These are phyloP conservation scores for Arthrinium puccinioides DNA, from an alignment of 2,329 filamentous ascomycete species.

Conservation along the genomic window DNA sequence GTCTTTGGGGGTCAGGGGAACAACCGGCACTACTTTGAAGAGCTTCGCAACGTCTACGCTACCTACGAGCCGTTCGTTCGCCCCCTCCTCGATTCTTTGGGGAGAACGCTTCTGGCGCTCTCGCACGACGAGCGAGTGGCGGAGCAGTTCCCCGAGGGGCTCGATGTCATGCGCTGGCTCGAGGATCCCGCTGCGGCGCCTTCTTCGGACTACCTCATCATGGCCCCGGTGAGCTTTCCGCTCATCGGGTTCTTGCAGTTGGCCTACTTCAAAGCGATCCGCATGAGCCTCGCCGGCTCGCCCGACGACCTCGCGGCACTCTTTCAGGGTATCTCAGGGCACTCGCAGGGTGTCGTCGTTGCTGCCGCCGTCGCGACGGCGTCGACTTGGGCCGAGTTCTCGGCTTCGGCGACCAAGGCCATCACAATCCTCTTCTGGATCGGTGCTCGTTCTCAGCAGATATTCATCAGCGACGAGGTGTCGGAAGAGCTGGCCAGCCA, in stretches of 20 bases:
- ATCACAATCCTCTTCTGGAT: slow-evolving; percentile 27
- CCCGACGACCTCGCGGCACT: neutral
- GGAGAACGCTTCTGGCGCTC: slow-evolving; percentile 10
- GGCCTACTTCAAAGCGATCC: slow-evolving; percentile 6
- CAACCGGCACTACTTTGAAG: slow-evolving; percentile 14
- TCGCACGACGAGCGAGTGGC: slow-evolving; percentile 12
- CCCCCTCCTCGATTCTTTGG: slow-evolving; percentile 9
- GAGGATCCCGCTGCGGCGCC: slow-evolving; percentile 18
- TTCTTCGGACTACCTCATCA: slow-evolving; percentile 22
- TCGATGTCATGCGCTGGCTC: slow-evolving; percentile 22
- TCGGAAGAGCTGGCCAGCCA: slow-evolving; percentile 4
- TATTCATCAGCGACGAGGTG: slow-evolving; percentile 10
- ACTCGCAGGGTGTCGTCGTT: slow-evolving; percentile 29
- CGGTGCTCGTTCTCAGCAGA: slow-evolving; percentile 20
- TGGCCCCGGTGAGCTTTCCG: slow-evolving; percentile 29
- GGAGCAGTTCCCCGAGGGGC: slow-evolving; percentile 14
- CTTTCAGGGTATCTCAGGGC: slow-evolving; percentile 20
- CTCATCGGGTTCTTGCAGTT: slow-evolving; percentile 27
- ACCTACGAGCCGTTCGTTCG: slow-evolving; percentile 11
- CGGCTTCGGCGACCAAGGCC: slow-evolving; percentile 16
- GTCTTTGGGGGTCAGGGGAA: slow-evolving; percentile 17
- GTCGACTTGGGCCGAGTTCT: slow-evolving; percentile 24
- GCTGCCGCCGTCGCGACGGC: slow-evolving; percentile 25
- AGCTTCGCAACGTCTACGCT: slow-evolving; percentile 12
- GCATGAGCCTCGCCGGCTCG: slow-evolving; percentile 17